phyloP scores from a whole-genome alignment of 2,329 filamentous ascomycete species.

The Blumeria hordei region DNA sequence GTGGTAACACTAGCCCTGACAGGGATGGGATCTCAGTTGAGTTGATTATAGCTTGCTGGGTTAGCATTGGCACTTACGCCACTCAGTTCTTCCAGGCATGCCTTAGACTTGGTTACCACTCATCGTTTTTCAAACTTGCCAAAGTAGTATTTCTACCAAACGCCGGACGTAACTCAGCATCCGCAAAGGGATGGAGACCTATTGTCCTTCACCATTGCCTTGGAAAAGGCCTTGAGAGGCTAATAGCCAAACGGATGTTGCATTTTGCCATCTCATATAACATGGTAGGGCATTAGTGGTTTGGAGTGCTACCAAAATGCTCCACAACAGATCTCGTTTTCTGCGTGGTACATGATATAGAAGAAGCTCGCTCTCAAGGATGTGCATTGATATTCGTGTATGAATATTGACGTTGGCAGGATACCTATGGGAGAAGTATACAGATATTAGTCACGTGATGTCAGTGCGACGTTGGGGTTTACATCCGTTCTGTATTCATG shows the following conservation, averaged over 20 bases:
- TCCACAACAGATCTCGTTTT: background rate
- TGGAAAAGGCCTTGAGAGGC: background rate
- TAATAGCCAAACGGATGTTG: background rate
- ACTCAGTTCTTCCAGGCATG: background rate
- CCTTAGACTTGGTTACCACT: background rate
- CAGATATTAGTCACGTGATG: no score
- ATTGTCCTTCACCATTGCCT: background rate
- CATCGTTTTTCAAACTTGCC: background rate
- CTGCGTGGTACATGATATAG: background rate
- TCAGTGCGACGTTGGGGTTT: no score
- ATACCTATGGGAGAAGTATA: no score
- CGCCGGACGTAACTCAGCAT: background rate
- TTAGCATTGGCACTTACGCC: background rate
- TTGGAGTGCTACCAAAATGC: no score
- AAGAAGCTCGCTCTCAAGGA: background rate
- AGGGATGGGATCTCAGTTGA: background rate
- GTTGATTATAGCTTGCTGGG: background rate
- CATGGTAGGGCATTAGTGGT: no score
- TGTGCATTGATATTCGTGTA: background rate
- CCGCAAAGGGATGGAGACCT: no score
- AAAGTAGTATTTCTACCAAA: background rate
- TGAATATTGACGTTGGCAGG: no score
- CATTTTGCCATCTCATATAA: background rate
- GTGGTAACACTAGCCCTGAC: background rate
- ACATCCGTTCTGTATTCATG: no score